These are phyloP conservation scores for Trichoderma citrinoviride DNA, from an alignment of 2,329 filamentous ascomycete genomes.

Conservation along the genomic window DNA sequence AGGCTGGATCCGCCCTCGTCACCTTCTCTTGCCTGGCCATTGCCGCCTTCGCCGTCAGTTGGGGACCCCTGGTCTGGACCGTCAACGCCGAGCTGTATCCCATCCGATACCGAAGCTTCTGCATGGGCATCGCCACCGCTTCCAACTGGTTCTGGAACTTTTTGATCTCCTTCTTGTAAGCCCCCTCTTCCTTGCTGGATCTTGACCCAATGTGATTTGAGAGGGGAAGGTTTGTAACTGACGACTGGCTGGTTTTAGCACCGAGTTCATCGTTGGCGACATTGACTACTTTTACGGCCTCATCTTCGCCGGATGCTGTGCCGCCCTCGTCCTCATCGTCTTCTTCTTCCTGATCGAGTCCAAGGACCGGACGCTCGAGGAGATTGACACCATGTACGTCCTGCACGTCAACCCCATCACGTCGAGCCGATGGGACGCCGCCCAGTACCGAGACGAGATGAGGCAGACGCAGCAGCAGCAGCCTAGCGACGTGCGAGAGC, in stretches of 20 bases:
- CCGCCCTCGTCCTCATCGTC: constrained; percentile 4
- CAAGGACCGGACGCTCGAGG: constrained; percentile 14
- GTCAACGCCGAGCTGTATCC: constrained; percentile 16
- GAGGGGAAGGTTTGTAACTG: background rate
- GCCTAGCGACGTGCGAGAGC: background rate
- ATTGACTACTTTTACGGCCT: constrained; percentile 17
- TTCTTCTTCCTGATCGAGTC: constrained; percentile 18
- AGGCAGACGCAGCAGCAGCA: background rate
- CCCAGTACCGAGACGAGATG: background rate
- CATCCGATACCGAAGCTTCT: constrained; percentile 10
- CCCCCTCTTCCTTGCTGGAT: no score
- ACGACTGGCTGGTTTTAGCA: background rate
- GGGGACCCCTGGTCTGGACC: constrained; percentile 9
- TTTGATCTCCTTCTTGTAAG: constrained; percentile 18
- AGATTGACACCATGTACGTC: constrained; percentile 18
- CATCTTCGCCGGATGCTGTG: constrained; percentile 16
- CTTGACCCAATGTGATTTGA: no score
- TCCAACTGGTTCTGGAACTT: constrained; percentile 20
- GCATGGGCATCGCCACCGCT: constrained; percentile 13
- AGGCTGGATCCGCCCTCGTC: constrained; percentile 13
- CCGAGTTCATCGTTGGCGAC: constrained; percentile 3
- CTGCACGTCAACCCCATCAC: constrained; percentile 13
- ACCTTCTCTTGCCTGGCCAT: constrained; percentile 16
- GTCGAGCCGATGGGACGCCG: background rate
- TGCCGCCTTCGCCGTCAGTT: constrained; percentile 14